These are phyloP conservation scores for Pyrenopolyporus hunteri DNA, from an alignment of 495 filamentous ascomycete species.

Conservation along the genomic window DNA sequence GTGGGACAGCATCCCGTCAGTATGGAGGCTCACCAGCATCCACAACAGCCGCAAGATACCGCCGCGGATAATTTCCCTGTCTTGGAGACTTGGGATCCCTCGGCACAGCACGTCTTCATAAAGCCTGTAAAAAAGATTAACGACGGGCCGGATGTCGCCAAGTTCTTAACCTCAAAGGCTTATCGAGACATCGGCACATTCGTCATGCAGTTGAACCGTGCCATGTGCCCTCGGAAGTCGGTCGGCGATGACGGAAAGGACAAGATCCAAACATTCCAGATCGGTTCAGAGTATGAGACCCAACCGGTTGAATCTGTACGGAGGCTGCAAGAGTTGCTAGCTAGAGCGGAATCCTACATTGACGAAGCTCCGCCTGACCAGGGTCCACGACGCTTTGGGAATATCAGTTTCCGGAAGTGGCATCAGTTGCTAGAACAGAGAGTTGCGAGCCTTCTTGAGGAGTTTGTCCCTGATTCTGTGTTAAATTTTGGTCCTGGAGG, in stretches of 20 bases:
- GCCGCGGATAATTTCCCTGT: constrained; percentile 32
- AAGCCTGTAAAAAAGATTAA: constrained; percentile 79
- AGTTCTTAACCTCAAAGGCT: constrained; percentile 77
- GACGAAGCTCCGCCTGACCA: constrained; percentile 81
- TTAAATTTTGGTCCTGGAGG: constrained; percentile 46
- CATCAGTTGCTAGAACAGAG: constrained; percentile 68
- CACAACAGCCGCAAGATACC: constrained; percentile 13
- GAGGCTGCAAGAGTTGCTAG: constrained; percentile 66
- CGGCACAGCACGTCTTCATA: constrained; percentile 52
- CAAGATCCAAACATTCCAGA: constrained; percentile 57
- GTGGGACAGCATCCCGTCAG: background rate
- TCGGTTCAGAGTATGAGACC: constrained; percentile 47
- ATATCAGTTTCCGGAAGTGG: constrained; percentile 87
- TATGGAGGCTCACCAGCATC: constrained; percentile 29
- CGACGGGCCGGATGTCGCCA: constrained; percentile 75
- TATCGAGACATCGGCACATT: constrained; percentile 88
- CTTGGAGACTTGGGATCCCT: constrained; percentile 44
- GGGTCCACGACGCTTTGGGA: constrained; percentile 89
- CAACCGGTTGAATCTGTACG: constrained; percentile 59
- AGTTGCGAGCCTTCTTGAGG: constrained; percentile 61
- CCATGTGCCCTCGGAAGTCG: constrained; percentile 74
- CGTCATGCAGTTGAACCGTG: constrained; percentile 84
- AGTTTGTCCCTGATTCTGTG: constrained; percentile 62
- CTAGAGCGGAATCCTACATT: constrained; percentile 67
- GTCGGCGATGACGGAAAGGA: constrained; percentile 37